Conservation (phyloP, 1,284 basidiomycete species). For the Cutaneotrichosporon sp. region DNA sequence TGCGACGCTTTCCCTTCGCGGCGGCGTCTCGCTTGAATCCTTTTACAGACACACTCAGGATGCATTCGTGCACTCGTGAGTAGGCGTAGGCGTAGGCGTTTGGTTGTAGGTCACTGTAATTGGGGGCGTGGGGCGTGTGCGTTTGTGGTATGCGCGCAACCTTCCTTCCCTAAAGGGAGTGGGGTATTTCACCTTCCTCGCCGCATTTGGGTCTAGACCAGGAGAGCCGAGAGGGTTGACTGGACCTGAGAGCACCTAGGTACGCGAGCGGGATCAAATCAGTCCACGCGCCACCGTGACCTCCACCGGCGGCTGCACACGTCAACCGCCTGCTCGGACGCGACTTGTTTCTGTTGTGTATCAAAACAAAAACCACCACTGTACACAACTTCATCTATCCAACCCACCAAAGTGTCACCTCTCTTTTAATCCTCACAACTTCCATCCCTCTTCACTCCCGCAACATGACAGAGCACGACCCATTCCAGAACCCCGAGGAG, state of each 20-base stretch:
- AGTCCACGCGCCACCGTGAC: neutral
- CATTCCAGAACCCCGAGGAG: constrained; percentile 40
- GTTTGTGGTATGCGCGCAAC: too few species aligned
- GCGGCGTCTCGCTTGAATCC: too few species aligned
- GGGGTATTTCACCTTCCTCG: too few species aligned
- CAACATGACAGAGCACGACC: constrained; percentile 33
- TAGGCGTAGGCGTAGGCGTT: too few species aligned
- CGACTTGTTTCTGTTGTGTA: constrained; percentile 4
- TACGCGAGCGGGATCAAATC: neutral
- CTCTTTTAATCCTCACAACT: neutral
- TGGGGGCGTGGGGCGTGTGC: too few species aligned
- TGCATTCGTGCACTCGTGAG: too few species aligned
- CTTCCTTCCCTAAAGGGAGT: too few species aligned
- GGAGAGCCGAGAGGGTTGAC: too few species aligned
- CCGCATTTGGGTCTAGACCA: too few species aligned
- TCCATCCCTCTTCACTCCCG: constrained; percentile 7
- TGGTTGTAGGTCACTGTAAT: too few species aligned
- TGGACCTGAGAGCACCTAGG: neutral
- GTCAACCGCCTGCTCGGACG: constrained; percentile 3
- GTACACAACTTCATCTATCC: neutral
- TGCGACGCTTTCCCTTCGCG: too few species aligned
- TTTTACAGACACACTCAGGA: too few species aligned
- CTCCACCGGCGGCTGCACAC: neutral
- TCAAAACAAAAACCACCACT: constrained; percentile 1
- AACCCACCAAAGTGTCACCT: neutral